Evolutionary conservation across 768 basidiomycete species (phyloP).

Genomic region (Mycena filopes): DNA sequence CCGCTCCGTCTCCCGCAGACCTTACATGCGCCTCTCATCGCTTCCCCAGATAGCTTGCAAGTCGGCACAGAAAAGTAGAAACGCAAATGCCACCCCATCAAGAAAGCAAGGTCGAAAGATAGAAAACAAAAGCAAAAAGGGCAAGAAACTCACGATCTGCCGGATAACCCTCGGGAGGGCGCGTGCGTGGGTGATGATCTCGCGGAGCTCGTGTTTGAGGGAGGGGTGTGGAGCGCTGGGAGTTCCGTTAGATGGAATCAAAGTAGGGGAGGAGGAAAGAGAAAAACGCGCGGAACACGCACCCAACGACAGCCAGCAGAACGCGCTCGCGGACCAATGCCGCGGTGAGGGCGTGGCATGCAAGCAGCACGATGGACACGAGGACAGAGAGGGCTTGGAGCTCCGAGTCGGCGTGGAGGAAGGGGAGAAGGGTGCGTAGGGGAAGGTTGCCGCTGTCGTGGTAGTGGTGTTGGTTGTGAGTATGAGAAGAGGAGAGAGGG

Average conservation of each 20-base stretch:
- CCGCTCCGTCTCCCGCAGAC: too few relatives aligned
- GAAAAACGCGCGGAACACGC: neutral
- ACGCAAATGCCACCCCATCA: too few relatives aligned
- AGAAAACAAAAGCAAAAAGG: neutral
- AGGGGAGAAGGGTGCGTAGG: slow-evolving; percentile 74
- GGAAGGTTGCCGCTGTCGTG: slow-evolving; percentile 80
- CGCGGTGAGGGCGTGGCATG: slow-evolving; percentile 72
- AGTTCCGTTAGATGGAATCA: slow-evolving; percentile 1
- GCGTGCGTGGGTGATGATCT: slow-evolving; percentile 76
- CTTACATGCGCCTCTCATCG: too few relatives aligned
- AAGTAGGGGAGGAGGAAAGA: neutral
- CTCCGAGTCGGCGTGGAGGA: slow-evolving; percentile 77
- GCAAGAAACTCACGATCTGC: slow-evolving; percentile 71
- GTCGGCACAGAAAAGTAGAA: too few relatives aligned
- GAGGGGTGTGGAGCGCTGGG: slow-evolving; percentile 42
- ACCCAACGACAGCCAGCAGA: slow-evolving; percentile 52
- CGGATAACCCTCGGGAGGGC: slow-evolving; percentile 79
- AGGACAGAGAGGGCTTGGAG: slow-evolving; percentile 84
- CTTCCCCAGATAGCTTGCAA: too few relatives aligned
- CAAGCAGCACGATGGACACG: slow-evolving; percentile 75
- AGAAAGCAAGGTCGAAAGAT: too few relatives aligned
- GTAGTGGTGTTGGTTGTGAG: neutral
- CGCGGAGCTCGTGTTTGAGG: slow-evolving; percentile 59
- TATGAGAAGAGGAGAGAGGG: neutral
- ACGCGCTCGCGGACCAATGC: slow-evolving; percentile 77